Conservation (phyloP, 345 rosid genomes). For the Corymbia maculata region DNA sequence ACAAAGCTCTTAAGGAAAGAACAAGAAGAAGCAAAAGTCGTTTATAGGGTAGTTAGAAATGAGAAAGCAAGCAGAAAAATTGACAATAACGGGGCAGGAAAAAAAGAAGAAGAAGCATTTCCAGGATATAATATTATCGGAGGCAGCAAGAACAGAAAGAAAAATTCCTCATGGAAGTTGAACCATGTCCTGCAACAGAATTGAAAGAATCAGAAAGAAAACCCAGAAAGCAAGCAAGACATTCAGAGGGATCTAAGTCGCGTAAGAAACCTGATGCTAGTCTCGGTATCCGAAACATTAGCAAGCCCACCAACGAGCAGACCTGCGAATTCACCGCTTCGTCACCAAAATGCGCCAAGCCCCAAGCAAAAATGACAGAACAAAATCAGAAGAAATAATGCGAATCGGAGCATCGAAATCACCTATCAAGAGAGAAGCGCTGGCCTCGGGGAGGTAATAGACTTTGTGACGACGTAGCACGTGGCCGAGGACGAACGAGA, state of each 20-base stretch:
- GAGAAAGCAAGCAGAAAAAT: background rate
- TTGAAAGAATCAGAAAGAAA: background rate
- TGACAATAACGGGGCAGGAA: background rate
- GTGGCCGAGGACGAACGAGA: slow-evolving; percentile 92
- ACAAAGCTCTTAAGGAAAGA: slow-evolving; percentile 46
- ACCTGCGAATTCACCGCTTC: slow-evolving; percentile 24
- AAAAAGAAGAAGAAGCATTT: background rate
- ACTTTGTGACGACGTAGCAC: slow-evolving; percentile 96
- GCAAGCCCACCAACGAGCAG: slow-evolving; percentile 88
- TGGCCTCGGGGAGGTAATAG: slow-evolving; percentile 96
- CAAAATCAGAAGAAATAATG: background rate
- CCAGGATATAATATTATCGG: slow-evolving; percentile 96
- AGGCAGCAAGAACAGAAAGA: slow-evolving; percentile 88
- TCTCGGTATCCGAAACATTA: slow-evolving; percentile 83
- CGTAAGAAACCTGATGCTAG: slow-evolving; percentile 58
- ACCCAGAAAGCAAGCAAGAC: background rate
- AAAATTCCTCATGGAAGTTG: slow-evolving; percentile 96
- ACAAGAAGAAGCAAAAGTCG: background rate
- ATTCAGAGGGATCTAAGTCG: background rate
- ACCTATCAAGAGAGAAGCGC: slow-evolving; percentile 98
- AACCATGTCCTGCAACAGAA: slow-evolving; percentile 70
- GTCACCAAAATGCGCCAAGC: background rate
- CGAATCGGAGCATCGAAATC: background rate
- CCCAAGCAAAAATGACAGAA: background rate
- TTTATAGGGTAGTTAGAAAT: background rate